Base-by-base conservation (phyloP, 371 early-diverging fungal genomes). In the Batkoa obscura region DNA sequence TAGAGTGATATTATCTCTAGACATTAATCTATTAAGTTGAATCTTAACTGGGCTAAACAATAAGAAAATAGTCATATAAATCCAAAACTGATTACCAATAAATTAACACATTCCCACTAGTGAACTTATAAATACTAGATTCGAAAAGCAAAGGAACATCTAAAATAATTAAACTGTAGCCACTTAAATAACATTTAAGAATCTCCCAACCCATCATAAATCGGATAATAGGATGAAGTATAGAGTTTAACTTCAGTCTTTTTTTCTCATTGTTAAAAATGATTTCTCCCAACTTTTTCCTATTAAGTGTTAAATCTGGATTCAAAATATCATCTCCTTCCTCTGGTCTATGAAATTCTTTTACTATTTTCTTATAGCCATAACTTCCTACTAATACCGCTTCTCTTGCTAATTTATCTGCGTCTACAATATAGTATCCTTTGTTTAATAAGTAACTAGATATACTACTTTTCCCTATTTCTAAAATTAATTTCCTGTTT, bases 111-210 rank as follows among this genome's bases (percentile, higher is more conserved):
- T 76, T 79, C 0, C 68, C 63, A 36, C 76, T 74, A 50, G 90
- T 80, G 53, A 80, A 78, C 43, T 71, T 65, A 64, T 88, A 74
- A 58, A 94, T 62, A 6, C 83, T 78, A 33, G 80, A 74, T 60
- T 96, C 97, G 58, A 88, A 80, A 57, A 96, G 70, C 48, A 96
- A 68, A 13, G 97, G 95, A 0, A 88, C 86, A 66, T 96, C 97
- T 30, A 94, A 68, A 1, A 96, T 73, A n/a, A 87, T 83, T 30
- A 86, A 39, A 2, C 70, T 61, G 0, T 79, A 67, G 0, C 84
- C 87, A 5, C 60, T 68, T 10, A 90, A 32, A 71, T 87, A 96
- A 46, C 72, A 64, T 43, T 68, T 59, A n/a, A 90, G 64, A 12
- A 86, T 67, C 55, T 76, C 66, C 50, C 72, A 72, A 6, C 89